Percentiles rank a stretch among this genome's conserved stretches.
Conservation (phyloP, 2,329 filamentous ascomycete species). For the Colletotrichum paranaense region DNA sequence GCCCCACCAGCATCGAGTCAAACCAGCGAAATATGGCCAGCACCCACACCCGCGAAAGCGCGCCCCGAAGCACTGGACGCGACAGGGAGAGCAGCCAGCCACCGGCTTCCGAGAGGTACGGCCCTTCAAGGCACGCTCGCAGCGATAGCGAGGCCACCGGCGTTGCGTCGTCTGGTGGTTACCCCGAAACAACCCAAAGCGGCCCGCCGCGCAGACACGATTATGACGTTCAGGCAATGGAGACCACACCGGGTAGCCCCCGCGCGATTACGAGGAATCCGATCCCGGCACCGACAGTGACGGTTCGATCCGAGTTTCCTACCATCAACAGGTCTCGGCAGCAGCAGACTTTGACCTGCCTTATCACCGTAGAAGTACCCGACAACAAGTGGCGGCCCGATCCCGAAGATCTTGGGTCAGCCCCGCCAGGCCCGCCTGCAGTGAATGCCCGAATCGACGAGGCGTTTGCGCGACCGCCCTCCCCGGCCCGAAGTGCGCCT, state of each 20-base stretch:
- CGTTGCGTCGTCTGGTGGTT: constrained; percentile 80
- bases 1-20: constrained; percentile 63
- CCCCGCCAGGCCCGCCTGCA: constrained; percentile 55
- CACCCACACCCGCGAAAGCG: constrained; percentile 51
- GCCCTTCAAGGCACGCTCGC: constrained; percentile 69
- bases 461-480: constrained; percentile 65
- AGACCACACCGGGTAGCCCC: constrained; percentile 82
- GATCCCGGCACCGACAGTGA: constrained; percentile 91
- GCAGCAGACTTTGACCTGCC: constrained; percentile 93
- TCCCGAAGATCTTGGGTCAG: constrained; percentile 78
- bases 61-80: constrained; percentile 48
- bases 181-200: constrained; percentile 79
- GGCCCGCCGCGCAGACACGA: constrained; percentile 82
- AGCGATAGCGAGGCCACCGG: constrained; percentile 85
- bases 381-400: constrained; percentile 92
- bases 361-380: constrained; percentile 93
- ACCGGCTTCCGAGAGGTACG: constrained; percentile 56
- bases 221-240: constrained; percentile 97
- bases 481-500: constrained; percentile 67
- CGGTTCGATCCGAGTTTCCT: constrained; percentile 95
- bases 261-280: constrained; percentile 81
- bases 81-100: constrained; percentile 63
- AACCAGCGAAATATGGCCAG: constrained; percentile 46
- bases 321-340: constrained; percentile 92
- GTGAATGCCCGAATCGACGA: constrained; percentile 62